Evolutionary conservation across 2,329 filamentous ascomycete genomes (phyloP), one percentile per base, ranked within the genome.

Genomic region (Cryoendolithus antarcticus): DNA sequence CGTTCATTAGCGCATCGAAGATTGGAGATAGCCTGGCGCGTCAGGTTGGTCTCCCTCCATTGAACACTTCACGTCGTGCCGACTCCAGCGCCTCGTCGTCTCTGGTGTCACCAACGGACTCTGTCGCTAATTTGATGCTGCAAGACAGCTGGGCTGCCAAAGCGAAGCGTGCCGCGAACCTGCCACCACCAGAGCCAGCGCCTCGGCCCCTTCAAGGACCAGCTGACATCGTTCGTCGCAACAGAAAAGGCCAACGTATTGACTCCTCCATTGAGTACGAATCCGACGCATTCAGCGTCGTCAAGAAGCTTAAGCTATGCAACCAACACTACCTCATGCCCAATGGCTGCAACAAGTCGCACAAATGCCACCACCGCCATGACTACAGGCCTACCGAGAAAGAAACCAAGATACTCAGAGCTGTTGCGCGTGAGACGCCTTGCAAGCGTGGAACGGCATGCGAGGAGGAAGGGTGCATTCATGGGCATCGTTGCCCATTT

Each of bases 241-340:
- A 79, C 56, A 71, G 70, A 43, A 60, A 63, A 42, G 74, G 73
- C 30, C 73, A 78, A 50, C 72, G 75, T 40, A 64, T 80, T 40
- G 75, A 80, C 50, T 48, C 65, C 53, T 51, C 65, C 56, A 58
- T 68, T 58, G 55, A 62, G 32, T 66, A 69, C 55, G 57, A 75
- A 63, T 59, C 71, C 42, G 64, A 72, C 11, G 72, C 76, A 44
- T 63, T 78, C 34, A 69, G 71, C 48, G 69, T 72, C 12, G 59
- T 79, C 48, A 77, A 77, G 58, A 73, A 71, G 55, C 56, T 77
- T 45, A 78, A 79, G 52, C 58, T 77, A 42, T 79, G 75, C 62
- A 79, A 78, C 49, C 68, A 74, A 41, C 67, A 74, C 52, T 77
- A 71, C 50, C 62, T 80, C 15, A 69, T 72, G 4, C 73, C 70